Evolutionary conservation across 441 rosid species (phyloP), one percentile per base, ranked within the genome.

Genomic region (Erodium moschatum): DNA sequence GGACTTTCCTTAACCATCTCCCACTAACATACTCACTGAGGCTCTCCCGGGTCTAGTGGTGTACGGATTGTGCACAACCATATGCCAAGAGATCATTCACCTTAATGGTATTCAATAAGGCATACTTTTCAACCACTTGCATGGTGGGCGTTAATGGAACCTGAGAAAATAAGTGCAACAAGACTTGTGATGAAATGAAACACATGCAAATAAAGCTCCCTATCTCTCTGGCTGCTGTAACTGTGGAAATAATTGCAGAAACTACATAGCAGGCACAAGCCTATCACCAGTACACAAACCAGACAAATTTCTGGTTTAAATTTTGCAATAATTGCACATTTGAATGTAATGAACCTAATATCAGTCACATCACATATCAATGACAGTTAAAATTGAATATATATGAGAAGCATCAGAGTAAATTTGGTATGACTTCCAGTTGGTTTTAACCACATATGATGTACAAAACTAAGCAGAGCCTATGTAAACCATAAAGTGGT

Each of bases 41-140:
- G 16, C 6, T 13, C 61, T 16, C 56, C 18, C 64, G 8, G 29
- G 31, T 8, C 13, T 58, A 58, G 64, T 58, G 64, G 64, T 10
- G 64, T 58, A 58, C 64, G 13, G 9, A 58, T 20, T 56, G 13
- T 58, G 21, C 64, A 58, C 29, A 10, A 20, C 12, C 24, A 58
- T 20, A 58, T 20, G 63, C 12, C 40, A 19, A 6, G 63, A 19
- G 63, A 56, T 56, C 63, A 56, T 56, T 56, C 63, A 7, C 24
- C 63, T 18, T 56, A 58, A 58, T 58, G 64, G 29, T 58, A 20
- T 58, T 58, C 64, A 58, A 54, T 54, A 54, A 54, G 24, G 64
- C 31, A 58, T 9, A 20, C 64, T 20, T 58, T 58, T 58, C 64
- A 58, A 20, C 64, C 64, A 58, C 29, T 58, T 19, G 29, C 29